A percentile compares a stretch with the other conserved stretches of the same genome.
phyloP scores from a whole-genome alignment of 1,139 yeast species.

The Candida sanyaensis region DNA sequence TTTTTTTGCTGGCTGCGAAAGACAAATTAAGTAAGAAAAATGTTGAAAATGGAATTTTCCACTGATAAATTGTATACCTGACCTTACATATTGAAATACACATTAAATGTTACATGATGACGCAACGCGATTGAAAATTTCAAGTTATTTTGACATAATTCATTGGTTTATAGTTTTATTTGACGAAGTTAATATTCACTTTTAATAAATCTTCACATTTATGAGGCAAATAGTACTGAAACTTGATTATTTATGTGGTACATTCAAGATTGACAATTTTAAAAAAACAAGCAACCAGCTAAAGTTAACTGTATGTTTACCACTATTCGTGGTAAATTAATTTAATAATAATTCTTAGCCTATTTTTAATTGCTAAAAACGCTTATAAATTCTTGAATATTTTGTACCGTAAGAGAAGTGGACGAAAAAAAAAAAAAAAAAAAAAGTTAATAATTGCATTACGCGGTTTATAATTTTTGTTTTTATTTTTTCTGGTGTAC shows the following conservation, averaged over 20 bases:
- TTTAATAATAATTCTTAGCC: too few species aligned
- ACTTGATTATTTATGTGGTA: neutral
- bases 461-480: too few species aligned
- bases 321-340: too few species aligned
- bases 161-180: too few species aligned
- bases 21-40: constrained; percentile 11
- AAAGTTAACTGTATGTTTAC: too few species aligned
- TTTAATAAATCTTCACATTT: neutral
- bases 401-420: too few species aligned
- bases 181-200: neutral
- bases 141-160: neutral
- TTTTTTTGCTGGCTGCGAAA: constrained; percentile 9
- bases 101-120: neutral
- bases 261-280: neutral
- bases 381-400: too few species aligned
- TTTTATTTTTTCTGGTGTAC: too few species aligned
- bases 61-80: neutral
- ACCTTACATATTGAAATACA: neutral
- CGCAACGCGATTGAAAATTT: neutral
- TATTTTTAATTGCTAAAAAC: too few species aligned
- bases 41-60: constrained; percentile 1
- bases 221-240: too few species aligned
- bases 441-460: too few species aligned
- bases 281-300: neutral
- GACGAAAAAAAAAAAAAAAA: too few species aligned